phyloP scores from a whole-genome alignment of 768 basidiomycete species.

The Tylopilus vinaceipallidus region DNA sequence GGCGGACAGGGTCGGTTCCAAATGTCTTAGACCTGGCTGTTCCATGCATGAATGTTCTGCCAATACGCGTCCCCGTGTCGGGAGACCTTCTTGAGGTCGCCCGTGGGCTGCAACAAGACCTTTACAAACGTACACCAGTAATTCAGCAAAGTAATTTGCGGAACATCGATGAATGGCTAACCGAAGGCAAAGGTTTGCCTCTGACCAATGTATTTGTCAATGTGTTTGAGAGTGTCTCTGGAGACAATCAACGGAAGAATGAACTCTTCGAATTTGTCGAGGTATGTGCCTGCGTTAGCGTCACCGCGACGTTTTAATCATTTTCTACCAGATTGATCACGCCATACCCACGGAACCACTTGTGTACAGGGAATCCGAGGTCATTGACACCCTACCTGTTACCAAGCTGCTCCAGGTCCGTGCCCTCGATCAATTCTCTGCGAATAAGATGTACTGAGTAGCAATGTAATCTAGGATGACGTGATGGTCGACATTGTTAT shows the following conservation, averaged over 20 bases:
- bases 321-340: constrained; percentile 33
- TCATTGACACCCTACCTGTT: constrained; percentile 17
- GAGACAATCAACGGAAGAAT: constrained; percentile 19
- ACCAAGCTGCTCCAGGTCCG: constrained; percentile 28
- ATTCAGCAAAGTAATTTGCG: constrained; percentile 41
- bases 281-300: constrained; percentile 24
- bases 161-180: constrained; percentile 38
- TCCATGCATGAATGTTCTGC: constrained; percentile 46
- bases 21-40: constrained; percentile 38
- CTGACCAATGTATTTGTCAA: constrained; percentile 46
- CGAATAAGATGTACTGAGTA: not conserved
- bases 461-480: constrained; percentile 27
- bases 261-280: constrained; percentile 33
- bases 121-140: constrained; percentile 36
- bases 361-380: constrained; percentile 7
- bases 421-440: not conserved
- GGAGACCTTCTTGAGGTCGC: constrained; percentile 29
- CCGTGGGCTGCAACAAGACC: constrained; percentile 33
- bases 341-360: constrained; percentile 27
- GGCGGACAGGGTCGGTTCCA: constrained; percentile 37
- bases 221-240: constrained; percentile 35
- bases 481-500: constrained; percentile 34
- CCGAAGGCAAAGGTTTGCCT: constrained; percentile 26
- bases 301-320: not conserved
- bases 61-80: constrained; percentile 32